phyloP scores from a whole-genome alignment of 1,284 basidiomycete species.

The Ganoderma resinaceum region DNA sequence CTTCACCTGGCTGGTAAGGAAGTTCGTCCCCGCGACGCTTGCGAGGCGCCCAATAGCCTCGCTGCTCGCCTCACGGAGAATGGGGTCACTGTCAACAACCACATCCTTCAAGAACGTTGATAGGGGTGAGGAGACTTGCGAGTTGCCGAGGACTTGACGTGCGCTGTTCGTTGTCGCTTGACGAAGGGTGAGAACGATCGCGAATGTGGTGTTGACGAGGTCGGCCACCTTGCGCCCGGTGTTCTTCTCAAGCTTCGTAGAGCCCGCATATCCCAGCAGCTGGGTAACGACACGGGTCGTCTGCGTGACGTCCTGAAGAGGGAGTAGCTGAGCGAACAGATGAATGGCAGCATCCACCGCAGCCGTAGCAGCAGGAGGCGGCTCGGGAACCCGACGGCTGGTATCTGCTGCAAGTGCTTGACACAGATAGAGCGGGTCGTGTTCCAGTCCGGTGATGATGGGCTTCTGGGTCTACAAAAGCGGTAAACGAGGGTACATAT shows the following conservation, averaged over 20 bases:
- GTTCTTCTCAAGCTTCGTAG: conserved; percentile 88
- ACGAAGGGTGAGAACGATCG: conserved; percentile 79
- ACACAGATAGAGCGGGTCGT: conserved; percentile 85
- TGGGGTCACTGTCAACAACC: conserved; percentile 82
- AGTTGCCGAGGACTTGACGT: conserved; percentile 70
- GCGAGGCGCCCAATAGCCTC: conserved; percentile 92
- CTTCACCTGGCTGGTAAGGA: conserved; percentile 90
- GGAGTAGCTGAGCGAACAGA: conserved; percentile 84
- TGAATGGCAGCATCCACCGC: conserved; percentile 91
- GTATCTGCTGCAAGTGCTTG: conserved; percentile 52
- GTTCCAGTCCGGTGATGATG: conserved; percentile 85
- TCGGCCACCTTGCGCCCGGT: conserved; percentile 90
- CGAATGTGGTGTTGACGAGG: conserved; percentile 83
- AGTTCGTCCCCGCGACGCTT: conserved; percentile 84
- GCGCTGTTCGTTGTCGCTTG: conserved; percentile 59
- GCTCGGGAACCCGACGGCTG: conserved; percentile 58
- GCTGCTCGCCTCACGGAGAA: conserved; percentile 83
- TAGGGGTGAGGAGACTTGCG: conserved; percentile 73
- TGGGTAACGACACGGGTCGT: conserved; percentile 74
- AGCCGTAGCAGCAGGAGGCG: conserved; percentile 82
- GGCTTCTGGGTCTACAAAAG: conserved; percentile 73
- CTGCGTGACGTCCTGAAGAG: conserved; percentile 77
- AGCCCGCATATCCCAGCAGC: conserved; percentile 75
- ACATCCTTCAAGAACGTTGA: conserved; percentile 86
- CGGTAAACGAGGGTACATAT: not conserved